phyloP scores from a whole-genome alignment of 2,329 filamentous ascomycete species.

The Microsporum ferrugineum region DNA sequence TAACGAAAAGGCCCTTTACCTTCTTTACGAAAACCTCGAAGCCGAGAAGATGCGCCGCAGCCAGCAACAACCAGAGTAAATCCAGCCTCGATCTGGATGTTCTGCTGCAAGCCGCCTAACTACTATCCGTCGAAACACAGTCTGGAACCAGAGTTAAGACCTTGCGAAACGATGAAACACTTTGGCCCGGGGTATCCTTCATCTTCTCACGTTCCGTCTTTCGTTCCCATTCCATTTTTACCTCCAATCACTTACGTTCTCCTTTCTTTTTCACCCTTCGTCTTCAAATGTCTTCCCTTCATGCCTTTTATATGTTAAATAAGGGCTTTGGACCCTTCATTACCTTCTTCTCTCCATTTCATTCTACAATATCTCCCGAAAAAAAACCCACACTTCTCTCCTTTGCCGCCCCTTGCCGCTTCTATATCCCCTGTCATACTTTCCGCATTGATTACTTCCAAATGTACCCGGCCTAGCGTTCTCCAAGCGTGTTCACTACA shows the following conservation, averaged over 20 bases:
- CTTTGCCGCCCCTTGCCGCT: neutral
- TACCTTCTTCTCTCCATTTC: neutral
- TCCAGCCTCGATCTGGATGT: neutral
- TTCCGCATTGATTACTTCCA: constrained; percentile 1
- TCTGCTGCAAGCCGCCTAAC: neutral
- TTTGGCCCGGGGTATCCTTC: neutral
- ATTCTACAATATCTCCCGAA: neutral
- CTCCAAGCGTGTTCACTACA: neutral
- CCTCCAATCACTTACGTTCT: neutral
- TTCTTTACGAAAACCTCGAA: constrained; percentile 97
- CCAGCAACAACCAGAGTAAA: constrained; percentile 54
- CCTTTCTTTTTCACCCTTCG: neutral
- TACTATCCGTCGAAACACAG: neutral
- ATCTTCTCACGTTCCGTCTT: neutral
- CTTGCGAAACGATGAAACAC: neutral
- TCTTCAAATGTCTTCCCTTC: constrained; percentile 1
- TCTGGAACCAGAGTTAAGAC: neutral
- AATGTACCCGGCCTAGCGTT: neutral
- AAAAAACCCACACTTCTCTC: neutral
- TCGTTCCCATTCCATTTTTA: neutral
- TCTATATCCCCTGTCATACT: neutral
- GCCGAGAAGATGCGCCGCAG: constrained; percentile 98
- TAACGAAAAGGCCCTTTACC: constrained; percentile 90
- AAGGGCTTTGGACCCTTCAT: neutral
- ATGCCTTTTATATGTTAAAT: neutral